These are phyloP conservation scores for Corinectria fuckeliana DNA, from an alignment of 2,329 filamentous ascomycete genomes.

Conservation along the genomic window DNA sequence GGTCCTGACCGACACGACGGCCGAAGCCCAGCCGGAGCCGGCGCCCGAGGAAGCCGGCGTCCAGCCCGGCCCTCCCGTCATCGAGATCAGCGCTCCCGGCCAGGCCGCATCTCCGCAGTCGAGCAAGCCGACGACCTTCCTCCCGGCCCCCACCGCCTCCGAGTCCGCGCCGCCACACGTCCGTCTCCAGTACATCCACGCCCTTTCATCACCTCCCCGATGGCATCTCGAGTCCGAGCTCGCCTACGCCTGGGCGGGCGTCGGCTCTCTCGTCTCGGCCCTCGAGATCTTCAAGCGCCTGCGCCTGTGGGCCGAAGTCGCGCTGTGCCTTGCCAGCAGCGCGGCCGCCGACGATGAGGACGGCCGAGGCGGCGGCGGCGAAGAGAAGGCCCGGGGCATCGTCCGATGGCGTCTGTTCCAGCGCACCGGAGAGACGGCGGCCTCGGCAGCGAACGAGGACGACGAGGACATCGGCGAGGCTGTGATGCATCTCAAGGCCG, in stretches of 20 bases:
- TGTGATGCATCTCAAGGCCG: constrained; percentile 60
- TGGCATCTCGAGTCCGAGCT: constrained; percentile 97
- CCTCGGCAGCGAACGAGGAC: constrained; percentile 50
- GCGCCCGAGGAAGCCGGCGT: constrained; percentile 33
- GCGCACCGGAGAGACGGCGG: constrained; percentile 52
- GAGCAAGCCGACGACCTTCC: constrained; percentile 73
- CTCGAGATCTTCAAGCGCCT: constrained; percentile 95
- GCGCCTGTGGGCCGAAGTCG: constrained; percentile 93
- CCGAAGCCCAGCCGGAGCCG: constrained; percentile 40
- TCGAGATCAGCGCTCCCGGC: constrained; percentile 52
- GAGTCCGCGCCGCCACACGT: constrained; percentile 82
- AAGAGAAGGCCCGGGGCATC: constrained; percentile 81
- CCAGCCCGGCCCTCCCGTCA: constrained; percentile 50
- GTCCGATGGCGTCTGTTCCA: constrained; percentile 82
- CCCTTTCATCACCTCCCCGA: constrained; percentile 80
- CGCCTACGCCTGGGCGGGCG: constrained; percentile 87
- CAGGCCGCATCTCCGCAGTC: constrained; percentile 32
- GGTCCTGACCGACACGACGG: constrained; percentile 81
- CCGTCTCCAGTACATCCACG: constrained; percentile 82
- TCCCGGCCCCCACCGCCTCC: constrained; percentile 75
- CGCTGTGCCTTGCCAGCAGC: constrained; percentile 78
- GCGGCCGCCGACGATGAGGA: constrained; percentile 64
- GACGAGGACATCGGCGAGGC: constrained; percentile 60
- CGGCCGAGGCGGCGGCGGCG: constrained; percentile 63
- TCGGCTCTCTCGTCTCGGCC: constrained; percentile 87